Base-by-base conservation (phyloP, 208 protist genomes). In the Trypanosoma theileri region DNA sequence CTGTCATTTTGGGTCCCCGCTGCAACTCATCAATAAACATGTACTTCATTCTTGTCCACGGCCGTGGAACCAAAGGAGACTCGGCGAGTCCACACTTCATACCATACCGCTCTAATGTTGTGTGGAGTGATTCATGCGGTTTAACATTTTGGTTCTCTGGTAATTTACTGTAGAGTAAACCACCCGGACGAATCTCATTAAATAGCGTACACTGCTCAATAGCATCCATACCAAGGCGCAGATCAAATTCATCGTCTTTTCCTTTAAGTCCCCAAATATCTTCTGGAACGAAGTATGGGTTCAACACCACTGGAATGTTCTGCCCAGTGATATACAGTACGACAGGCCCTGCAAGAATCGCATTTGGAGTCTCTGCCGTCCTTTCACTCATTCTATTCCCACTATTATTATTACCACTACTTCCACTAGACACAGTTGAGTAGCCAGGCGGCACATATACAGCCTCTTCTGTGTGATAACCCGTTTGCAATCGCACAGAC, bases 1-100 rank as follows among this genome's bases (percentile, higher is more conserved):
- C 88, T 19, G 86, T 93, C 71, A 94, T 56, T 71, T 85, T 84
- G 7, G 84, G 88, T 10, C 91, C 91, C 4, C 91, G 84, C 73
- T 96, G 91, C 51, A 96, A 79, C 80, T 96, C 91, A 59, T 96
- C 91, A 46, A 96, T 93, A 71, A 93, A 92, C 85, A 94, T 92
- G 73, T 96, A 86, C 16, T 78, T 74, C 91, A 96, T 94, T 14
- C 82, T 77, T 56, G 88, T 93, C 86, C 88, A 96, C 40, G 91
- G 85, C 19, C 91, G 82, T 41, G 82, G 82, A n/a, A 91, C 88
- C 14, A 92, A 69, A 40, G 91, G 91, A 11, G 88, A 94, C 72
- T 94, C 88, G 8, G 91, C 76, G 22, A 94, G 62, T 9, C 79
- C 86, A 58, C 83, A 91, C 75, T 84, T 80, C 86, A 96, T 90